A percentile compares a stretch with the other conserved stretches of the same genome.
Conservation (phyloP, 306 rosid species). For the Comarum palustre region DNA sequence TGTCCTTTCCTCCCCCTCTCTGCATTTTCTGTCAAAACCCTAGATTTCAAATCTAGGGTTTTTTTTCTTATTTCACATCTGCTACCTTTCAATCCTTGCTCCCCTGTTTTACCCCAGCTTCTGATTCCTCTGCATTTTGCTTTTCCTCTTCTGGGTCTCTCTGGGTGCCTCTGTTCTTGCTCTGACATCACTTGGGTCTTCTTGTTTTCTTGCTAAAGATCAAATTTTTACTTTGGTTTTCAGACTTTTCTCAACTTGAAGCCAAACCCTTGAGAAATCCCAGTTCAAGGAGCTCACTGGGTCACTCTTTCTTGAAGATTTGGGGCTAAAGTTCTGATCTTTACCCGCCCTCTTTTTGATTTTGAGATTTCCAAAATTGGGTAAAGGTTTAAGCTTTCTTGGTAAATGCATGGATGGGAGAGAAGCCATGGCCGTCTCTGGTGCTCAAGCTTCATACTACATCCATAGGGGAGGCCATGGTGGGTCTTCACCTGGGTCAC, state of each 20-base stretch:
- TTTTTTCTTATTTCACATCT: slow-evolving; percentile 37
- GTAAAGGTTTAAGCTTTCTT: slow-evolving; percentile 21
- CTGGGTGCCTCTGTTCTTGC: slow-evolving; percentile 27
- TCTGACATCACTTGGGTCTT: slow-evolving; percentile 10
- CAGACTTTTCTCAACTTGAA: slow-evolving; percentile 22
- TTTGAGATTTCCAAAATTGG: slow-evolving; percentile 14
- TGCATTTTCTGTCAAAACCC: slow-evolving; percentile 68
- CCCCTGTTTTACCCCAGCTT: slow-evolving; percentile 24
- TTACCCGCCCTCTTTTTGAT: slow-evolving; percentile 1
- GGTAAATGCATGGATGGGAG: slow-evolving; percentile 99
- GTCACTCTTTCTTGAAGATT: slow-evolving; percentile 26
- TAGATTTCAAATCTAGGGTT: slow-evolving; percentile 82
- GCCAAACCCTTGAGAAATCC: slow-evolving; percentile 38
- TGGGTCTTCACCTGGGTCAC: slow-evolving; percentile 56
- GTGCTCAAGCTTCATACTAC: slow-evolving; percentile 81
- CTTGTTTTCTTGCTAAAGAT: slow-evolving; percentile 19
- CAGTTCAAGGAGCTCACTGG: slow-evolving; percentile 14
- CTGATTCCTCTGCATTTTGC: slow-evolving; percentile 47
- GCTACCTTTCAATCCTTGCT: slow-evolving; percentile 14
- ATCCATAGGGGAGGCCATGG: slow-evolving; percentile 70
- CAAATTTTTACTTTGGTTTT: slow-evolving; percentile 24
- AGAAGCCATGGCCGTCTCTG: slow-evolving; percentile 88
- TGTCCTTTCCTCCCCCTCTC: slow-evolving; percentile 21
- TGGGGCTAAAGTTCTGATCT: slow-evolving; percentile 22
- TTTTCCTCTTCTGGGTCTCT: slow-evolving; percentile 19